Evolutionary conservation across 2,329 filamentous ascomycete species (phyloP).

Genomic region (Apiospora pterosperma): DNA sequence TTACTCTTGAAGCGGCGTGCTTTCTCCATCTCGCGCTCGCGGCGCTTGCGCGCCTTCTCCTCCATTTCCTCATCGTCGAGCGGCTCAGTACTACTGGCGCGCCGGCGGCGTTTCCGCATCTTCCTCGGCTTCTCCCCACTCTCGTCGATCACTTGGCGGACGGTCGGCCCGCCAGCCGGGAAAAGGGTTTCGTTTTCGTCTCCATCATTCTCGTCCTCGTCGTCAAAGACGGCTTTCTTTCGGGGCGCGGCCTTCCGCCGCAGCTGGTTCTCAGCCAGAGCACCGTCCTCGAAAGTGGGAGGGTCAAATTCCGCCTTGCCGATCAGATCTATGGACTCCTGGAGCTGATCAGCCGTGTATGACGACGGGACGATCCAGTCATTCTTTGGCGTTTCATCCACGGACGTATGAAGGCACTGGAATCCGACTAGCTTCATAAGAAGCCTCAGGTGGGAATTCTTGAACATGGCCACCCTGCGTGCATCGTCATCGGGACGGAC

Average conservation of each 20-base stretch:
- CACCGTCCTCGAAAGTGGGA: slow-evolving; percentile 71
- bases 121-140: slow-evolving; percentile 47
- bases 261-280: slow-evolving; percentile 74
- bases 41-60: slow-evolving; percentile 58
- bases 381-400: slow-evolving; percentile 71
- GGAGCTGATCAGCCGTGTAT: slow-evolving; percentile 61
- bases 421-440: slow-evolving; percentile 76
- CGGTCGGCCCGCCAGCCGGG: slow-evolving; percentile 63
- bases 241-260: slow-evolving; percentile 61
- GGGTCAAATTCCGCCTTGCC: slow-evolving; percentile 76
- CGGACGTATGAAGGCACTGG: slow-evolving; percentile 48
- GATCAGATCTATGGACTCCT: slow-evolving; percentile 68
- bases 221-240: slow-evolving; percentile 63
- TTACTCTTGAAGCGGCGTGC: slow-evolving; percentile 78
- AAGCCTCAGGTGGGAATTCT: slow-evolving; percentile 82
- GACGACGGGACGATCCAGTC: slow-evolving; percentile 73
- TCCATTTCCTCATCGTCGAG: slow-evolving; percentile 62
- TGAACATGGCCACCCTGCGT: slow-evolving; percentile 75
- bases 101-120: slow-evolving; percentile 53
- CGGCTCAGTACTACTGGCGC: slow-evolving; percentile 39
- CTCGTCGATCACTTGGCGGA: slow-evolving; percentile 45
- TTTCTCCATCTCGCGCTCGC: slow-evolving; percentile 72
- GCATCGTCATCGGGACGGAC: slow-evolving; percentile 63
- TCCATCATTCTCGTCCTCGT: slow-evolving; percentile 59
- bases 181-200: slow-evolving; percentile 59